Percentiles rank a stretch among this genome's conserved stretches.
Evolutionary conservation across 1,284 basidiomycete genomes (phyloP).

Genomic region (Inonotus hispidus): DNA sequence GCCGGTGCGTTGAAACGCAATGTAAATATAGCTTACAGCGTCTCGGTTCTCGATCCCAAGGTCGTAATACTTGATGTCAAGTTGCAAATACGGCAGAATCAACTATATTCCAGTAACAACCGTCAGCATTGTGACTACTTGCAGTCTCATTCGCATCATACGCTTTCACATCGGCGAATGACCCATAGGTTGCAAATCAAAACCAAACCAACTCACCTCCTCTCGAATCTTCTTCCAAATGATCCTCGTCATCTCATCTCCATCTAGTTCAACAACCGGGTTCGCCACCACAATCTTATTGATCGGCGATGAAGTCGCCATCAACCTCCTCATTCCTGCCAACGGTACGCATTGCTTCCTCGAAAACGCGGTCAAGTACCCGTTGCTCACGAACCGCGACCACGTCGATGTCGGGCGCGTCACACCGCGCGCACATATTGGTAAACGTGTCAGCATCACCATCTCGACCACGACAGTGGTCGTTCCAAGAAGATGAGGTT

Average conservation of each 20-base stretch:
- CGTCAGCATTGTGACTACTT: background rate
- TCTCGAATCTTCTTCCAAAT: slow-evolving; percentile 99
- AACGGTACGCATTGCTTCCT: background rate
- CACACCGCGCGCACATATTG: background rate
- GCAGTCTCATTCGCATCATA: background rate
- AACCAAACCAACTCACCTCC: slow-evolving; percentile 52
- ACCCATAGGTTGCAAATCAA: background rate
- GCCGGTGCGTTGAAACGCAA: background rate
- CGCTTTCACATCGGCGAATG: background rate
- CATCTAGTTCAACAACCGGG: slow-evolving; percentile 95
- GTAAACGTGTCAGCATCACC: slow-evolving; percentile 11
- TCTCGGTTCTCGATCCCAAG: slow-evolving; percentile 92
- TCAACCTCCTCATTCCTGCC: background rate
- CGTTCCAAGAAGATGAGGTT: background rate
- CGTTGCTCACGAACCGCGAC: background rate
- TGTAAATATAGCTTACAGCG: slow-evolving; percentile 44
- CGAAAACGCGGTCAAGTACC: background rate
- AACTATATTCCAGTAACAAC: slow-evolving; percentile 45
- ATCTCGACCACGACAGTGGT: background rate
- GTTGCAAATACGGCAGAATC: slow-evolving; percentile 90
- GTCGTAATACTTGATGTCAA: slow-evolving; percentile 99
- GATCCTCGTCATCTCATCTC: slow-evolving; percentile 96
- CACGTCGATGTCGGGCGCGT: background rate
- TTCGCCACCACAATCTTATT: slow-evolving; percentile 80
- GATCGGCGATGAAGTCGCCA: slow-evolving; percentile 4